Evolutionary conservation across 2,329 filamentous ascomycete genomes (phyloP), one percentile per base, ranked within the genome.

Genomic region (Calonectria multiphialidica): DNA sequence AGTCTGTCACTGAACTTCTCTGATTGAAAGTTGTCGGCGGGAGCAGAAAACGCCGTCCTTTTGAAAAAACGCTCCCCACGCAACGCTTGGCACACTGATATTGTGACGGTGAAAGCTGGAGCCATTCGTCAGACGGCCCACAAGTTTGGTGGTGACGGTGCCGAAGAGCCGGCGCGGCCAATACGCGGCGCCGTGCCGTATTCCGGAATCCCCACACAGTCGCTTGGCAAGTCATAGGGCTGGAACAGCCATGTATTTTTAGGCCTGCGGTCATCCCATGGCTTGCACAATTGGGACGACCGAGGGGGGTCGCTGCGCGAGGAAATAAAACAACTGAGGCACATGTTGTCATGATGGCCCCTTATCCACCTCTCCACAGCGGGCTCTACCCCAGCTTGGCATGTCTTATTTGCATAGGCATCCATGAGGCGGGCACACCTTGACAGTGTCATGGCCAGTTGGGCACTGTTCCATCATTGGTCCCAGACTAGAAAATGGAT

Each of bases 111-210:
- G 23, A 59, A 50, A 68, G 37, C 33, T 49, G 44, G 30, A 44
- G 28, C 66, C 21, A 42, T 37, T 53, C 66, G 66, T 59, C 66
- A 63, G 59, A 44, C 66, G 66, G 55, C 66, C 49, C 63, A 68
- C 33, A 37, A 37, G 37, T 28, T 7, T 44, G 66, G 66, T 59
- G 18, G 59, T 49, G 16, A 18, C 9, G 33, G 49, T 68, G 66
- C 55, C 66, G 66, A 68, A 45, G 50, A 50, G 55, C 66, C 66
- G 66, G 57, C 37, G 23, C 47, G 66, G 28, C 66, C 66, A 68
- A 68, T 68, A 45, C 49, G 66, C 37, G 59, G 55, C 57, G 28
- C 40, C n/a, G 61, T 47, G 44, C 45, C 62, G 62, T 50, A 50
- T 50, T 65, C 33, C 44, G 44, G 23, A 12, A n/a, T 16, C 62